Evolutionary conservation across 805 yeast species (phyloP), one percentile per base, ranked within the genome.

Genomic region (Zygosaccharomyces bisporus): DNA sequence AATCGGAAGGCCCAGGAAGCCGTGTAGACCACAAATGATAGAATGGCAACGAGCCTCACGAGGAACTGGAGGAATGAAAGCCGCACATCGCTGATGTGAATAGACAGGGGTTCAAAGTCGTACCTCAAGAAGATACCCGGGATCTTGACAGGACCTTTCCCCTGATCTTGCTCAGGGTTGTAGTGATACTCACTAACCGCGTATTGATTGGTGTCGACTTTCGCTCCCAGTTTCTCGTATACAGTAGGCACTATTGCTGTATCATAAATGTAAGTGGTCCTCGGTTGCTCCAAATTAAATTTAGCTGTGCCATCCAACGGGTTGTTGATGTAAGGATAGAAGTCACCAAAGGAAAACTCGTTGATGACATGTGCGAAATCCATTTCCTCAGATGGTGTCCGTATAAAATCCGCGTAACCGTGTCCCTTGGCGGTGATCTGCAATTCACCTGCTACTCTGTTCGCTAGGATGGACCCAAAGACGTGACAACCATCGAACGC

Each of bases 281-380:
- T 47, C 17, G 73, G 68, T 2, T 75, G 71, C 0, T 70, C 68
- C 1, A 88, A 74, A 13, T 65, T 61, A 16, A 64, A 45, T 52
- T 81, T 77, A 0, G 79, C 83, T 0, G 91, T 82, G 37, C 72
- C 73, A 63, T 93, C 98, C 51, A 93, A 73, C n/a, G 96, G 95
- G 59, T 91, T 91, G 54, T 83, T 75, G 50, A 90, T 73, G 54
- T 77, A 83, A 3, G 99, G 97, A 58, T 80, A 89, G 64, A 84
- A 89, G 29, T 80, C 86, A 10, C 99, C 99, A 66, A 82, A 91
- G 8, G 97, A 88, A 50, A 89, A 78, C 63, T 91, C 98, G 47
- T 78, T 77, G 47, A 93, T 82, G 4, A 79, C 79, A 65, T 93
- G 99, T 1, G 95, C 76, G 60, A 91, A 84, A 58, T 91, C 86